Evolutionary conservation across 805 yeast species (phyloP).

Genomic region (Tetrapisispora iriomotensis): DNA sequence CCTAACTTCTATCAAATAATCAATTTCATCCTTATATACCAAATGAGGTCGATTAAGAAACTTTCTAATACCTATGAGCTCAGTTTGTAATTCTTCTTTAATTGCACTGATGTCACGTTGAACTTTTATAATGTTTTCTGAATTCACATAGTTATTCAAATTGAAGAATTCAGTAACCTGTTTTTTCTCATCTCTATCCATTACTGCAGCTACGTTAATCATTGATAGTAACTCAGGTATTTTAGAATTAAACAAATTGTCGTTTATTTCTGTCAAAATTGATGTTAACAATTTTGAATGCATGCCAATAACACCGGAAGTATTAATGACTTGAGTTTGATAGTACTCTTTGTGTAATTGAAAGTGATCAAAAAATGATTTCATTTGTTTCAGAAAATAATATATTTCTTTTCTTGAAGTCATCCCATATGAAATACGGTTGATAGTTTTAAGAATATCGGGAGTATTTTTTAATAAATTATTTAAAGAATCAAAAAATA

Average conservation of each 20-base stretch:
- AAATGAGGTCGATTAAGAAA: constrained; percentile 48
- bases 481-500: constrained; percentile 31
- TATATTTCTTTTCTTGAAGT: constrained; percentile 53
- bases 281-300: constrained; percentile 31
- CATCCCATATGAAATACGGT: constrained; percentile 49
- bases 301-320: constrained; percentile 9
- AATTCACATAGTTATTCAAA: constrained; percentile 28
- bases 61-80: constrained; percentile 38
- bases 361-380: constrained; percentile 30
- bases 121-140: constrained; percentile 34
- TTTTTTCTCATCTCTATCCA: constrained; percentile 37
- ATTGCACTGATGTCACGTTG: constrained; percentile 34
- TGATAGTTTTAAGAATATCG: constrained; percentile 51
- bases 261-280: constrained; percentile 33
- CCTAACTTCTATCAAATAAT: constrained; percentile 68
- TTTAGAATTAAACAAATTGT: constrained; percentile 23
- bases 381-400: constrained; percentile 39
- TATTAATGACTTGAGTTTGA: constrained; percentile 16
- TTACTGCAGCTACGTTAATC: constrained; percentile 46
- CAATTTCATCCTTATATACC: constrained; percentile 51
- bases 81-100: constrained; percentile 40
- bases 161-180: constrained; percentile 38
- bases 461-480: constrained; percentile 31
- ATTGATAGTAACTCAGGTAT: constrained; percentile 34
- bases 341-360: constrained; percentile 23